Percentiles rank a stretch among this genome's conserved stretches.
Conservation (phyloP, 164 flowering plant species). For the Berberis thunbergii region DNA sequence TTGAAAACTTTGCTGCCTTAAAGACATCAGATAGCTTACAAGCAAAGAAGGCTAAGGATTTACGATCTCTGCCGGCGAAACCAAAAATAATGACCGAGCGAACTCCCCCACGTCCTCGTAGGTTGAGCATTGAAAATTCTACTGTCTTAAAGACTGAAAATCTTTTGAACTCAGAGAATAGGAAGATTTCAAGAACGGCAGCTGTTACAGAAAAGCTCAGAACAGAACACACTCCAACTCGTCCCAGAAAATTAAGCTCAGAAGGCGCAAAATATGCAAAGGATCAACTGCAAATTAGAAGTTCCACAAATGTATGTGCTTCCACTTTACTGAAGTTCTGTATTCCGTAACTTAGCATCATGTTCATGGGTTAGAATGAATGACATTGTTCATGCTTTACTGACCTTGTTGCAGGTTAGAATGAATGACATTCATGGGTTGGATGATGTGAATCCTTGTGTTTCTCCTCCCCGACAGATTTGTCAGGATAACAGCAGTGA, state of each 20-base stretch:
- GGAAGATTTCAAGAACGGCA: conserved; percentile 30
- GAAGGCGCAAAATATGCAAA: conserved; percentile 42
- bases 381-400: background rate
- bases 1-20: too few species aligned
- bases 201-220: conserved; percentile 11
- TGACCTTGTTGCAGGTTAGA: conserved; percentile 9
- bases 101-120: conserved; percentile 29
- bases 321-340: background rate
- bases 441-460: background rate
- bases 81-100: conserved; percentile 7
- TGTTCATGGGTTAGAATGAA: too few species aligned
- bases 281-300: conserved; percentile 18
- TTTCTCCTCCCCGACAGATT: background rate
- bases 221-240: conserved; percentile 18
- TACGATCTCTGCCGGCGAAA: conserved; percentile 14
- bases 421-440: background rate
- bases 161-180: conserved; percentile 13
- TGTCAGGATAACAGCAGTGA: conserved; percentile 1
- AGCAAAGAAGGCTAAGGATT: too few species aligned
- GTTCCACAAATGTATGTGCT: conserved; percentile 11
- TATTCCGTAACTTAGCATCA: conserved; percentile 1
- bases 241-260: conserved; percentile 47
- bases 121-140: conserved; percentile 23
- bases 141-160: conserved; percentile 10
- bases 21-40: too few species aligned